Percentiles rank a stretch among this genome's conserved stretches.
phyloP scores from a whole-genome alignment of 2,329 filamentous ascomycete genomes.

The Thelonectria olida region DNA sequence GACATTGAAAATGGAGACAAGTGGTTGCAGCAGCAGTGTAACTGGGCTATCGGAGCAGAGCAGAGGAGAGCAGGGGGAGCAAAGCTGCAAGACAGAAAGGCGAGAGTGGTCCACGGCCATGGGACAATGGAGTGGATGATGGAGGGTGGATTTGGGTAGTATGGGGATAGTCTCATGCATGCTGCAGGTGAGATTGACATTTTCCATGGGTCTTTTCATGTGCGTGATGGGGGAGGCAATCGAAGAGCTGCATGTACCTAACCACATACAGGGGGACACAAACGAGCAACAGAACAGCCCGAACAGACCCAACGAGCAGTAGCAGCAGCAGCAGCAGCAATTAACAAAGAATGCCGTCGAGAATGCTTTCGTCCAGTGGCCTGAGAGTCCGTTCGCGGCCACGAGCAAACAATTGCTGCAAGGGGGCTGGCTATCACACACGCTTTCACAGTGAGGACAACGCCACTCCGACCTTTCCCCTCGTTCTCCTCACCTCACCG shows the following conservation, averaged over 20 bases:
- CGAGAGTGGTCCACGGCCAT: neutral
- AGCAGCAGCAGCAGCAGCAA: too few relatives aligned
- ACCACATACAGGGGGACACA: neutral
- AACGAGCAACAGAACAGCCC: too few relatives aligned
- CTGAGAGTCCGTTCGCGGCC: neutral
- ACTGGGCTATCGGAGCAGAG: too few relatives aligned
- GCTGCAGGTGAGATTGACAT: constrained; percentile 23
- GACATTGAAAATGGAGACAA: neutral
- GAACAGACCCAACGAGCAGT: neutral
- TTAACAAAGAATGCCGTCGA: too few relatives aligned
- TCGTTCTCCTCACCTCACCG: neutral
- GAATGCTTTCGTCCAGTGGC: too few relatives aligned
- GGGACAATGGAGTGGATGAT: neutral
- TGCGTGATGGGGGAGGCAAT: constrained; percentile 9
- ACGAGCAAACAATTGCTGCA: neutral
- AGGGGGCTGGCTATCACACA: neutral
- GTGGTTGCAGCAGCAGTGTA: constrained; percentile 9
- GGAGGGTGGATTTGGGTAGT: neutral
- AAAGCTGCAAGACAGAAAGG: constrained; percentile 5
- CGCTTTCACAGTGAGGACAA: neutral
- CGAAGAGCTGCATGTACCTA: constrained; percentile 12
- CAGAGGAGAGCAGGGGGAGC: too few relatives aligned
- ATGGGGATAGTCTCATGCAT: constrained; percentile 25
- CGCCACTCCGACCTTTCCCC: constrained; percentile 1
- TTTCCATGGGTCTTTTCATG: constrained; percentile 9